Evolutionary conservation across 1,284 basidiomycete species (phyloP).

Genomic region (Neonothopanus nambi): DNA sequence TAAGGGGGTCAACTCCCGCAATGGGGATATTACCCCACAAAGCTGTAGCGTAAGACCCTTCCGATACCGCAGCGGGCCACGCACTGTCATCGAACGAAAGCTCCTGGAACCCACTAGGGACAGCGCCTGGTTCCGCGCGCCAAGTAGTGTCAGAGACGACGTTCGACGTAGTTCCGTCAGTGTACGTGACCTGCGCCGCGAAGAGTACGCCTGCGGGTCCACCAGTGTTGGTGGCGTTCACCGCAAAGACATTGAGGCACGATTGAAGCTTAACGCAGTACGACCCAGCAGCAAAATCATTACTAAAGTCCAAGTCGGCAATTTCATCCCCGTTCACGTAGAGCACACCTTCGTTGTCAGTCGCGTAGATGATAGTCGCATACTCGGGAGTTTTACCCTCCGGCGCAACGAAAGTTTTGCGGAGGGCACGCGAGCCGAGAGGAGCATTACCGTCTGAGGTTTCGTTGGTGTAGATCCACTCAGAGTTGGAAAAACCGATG

Average conservation of each 20-base stretch:
- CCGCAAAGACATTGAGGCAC: constrained; percentile 20
- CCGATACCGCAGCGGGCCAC: constrained; percentile 23
- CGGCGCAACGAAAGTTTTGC: constrained; percentile 26
- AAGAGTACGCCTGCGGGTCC: constrained; percentile 19
- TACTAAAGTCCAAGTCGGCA: neutral
- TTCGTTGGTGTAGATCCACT: constrained; percentile 33
- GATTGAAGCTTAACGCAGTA: constrained; percentile 17
- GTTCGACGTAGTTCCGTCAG: constrained; percentile 19
- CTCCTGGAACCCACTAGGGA: constrained; percentile 23
- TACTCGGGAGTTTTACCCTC: constrained; percentile 24
- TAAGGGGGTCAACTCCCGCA: constrained; percentile 15
- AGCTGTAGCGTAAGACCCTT: constrained; percentile 25
- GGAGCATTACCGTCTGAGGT: constrained; percentile 21
- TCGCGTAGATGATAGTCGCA: constrained; percentile 17
- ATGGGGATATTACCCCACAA: constrained; percentile 24
- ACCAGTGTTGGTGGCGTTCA: constrained; percentile 10
- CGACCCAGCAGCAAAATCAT: constrained; percentile 15
- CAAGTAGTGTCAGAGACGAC: constrained; percentile 22
- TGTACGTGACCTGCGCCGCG: constrained; percentile 19
- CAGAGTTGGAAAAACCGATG: constrained; percentile 23
- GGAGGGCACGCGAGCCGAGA: constrained; percentile 26
- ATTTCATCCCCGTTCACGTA: constrained; percentile 20
- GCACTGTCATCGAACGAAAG: constrained; percentile 23
- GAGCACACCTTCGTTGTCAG: constrained; percentile 13
- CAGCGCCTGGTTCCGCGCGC: constrained; percentile 8